A percentile compares a stretch with the other conserved stretches of the same genome.
phyloP scores from a whole-genome alignment of 2,329 filamentous ascomycete species.

The Fusarium pseudocircinatum region DNA sequence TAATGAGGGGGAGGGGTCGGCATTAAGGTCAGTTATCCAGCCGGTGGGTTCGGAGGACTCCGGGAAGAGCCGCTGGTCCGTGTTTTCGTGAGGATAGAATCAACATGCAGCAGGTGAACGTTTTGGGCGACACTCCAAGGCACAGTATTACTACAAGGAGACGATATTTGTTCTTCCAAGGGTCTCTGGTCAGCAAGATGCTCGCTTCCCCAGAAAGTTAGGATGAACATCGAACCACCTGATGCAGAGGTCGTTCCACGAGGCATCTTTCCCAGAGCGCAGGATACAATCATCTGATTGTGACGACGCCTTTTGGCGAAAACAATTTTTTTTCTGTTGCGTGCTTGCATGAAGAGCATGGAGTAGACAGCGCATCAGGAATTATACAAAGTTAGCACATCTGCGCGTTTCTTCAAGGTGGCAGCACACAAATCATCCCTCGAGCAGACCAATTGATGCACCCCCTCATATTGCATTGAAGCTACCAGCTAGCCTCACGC shows the following conservation, averaged over 20 bases:
- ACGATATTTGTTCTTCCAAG: slow-evolving; percentile 24
- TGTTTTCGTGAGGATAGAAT: slow-evolving; percentile 28
- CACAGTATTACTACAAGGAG: slow-evolving; percentile 30
- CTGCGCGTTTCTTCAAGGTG: slow-evolving; percentile 12
- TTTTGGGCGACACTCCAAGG: slow-evolving; percentile 14
- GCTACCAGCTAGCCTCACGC: slow-evolving; percentile 6
- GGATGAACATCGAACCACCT: slow-evolving; percentile 43
- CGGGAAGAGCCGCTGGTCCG: slow-evolving; percentile 40
- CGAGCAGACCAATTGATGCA: slow-evolving; percentile 18
- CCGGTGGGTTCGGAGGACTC: slow-evolving; percentile 29
- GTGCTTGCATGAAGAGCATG: slow-evolving; percentile 28
- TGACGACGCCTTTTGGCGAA: slow-evolving; percentile 24
- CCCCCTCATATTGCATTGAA: slow-evolving; percentile 27
- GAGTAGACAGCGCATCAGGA: slow-evolving; percentile 19
- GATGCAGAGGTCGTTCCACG: slow-evolving; percentile 39
- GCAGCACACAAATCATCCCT: not conserved
- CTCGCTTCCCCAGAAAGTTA: slow-evolving; percentile 36
- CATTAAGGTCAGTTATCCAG: slow-evolving; percentile 13
- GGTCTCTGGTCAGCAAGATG: slow-evolving; percentile 21
- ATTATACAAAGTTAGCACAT: slow-evolving; percentile 35
- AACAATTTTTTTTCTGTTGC: slow-evolving; percentile 15
- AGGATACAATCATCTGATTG: slow-evolving; percentile 39
- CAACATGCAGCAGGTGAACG: slow-evolving; percentile 4
- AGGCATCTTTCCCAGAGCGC: slow-evolving; percentile 16
- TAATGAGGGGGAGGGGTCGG: slow-evolving; percentile 17